Evolutionary conservation across 2,329 filamentous ascomycete genomes (phyloP), one percentile per base, ranked within the genome.

Genomic region (Cladorrhinum sp.): DNA sequence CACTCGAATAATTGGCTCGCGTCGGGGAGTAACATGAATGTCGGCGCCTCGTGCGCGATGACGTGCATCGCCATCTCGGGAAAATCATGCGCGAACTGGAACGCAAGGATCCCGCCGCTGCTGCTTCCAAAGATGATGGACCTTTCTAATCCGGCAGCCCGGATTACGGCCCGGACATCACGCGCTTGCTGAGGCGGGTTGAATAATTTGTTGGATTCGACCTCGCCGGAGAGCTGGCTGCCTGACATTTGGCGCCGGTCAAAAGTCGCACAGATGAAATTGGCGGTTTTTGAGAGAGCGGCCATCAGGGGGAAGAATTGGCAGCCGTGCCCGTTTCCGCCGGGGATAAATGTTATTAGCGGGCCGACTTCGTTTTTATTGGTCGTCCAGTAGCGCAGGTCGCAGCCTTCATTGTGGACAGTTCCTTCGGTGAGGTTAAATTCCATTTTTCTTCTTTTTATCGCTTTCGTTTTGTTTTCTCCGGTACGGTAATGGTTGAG

Each of bases 211-310:
- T 67, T 66, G 13, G 58, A 61, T 22, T 60, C 48, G 29, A 67
- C 68, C 29, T 13, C 29, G 29, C 29, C 29, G 29, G 29, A 13
- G 29, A 32, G 29, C 13, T 69, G 55, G 63, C 69, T 71, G 16
- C 66, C 66, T 16, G 69, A 72, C 70, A 73, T 73, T 48, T 74
- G 72, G 24, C 72, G 72, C 2, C 72, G 69, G 57, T 74, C 71
- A 45, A 73, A 74, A 12, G 73, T 73, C 18, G 58, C 66, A 65
- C 66, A 68, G 24, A 71, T 73, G 65, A 65, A 74, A 32, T 32
- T 32, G 29, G 29, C 29, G 0, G 24, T 38, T 45, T 64, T 59
- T 6, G 69, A 66, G 2, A 74, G 65, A 22, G 65, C 61, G 5
- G 64, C 58, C 24, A 74, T 72, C 23, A 74, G 63, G 24, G 62